A percentile compares a stretch with the other conserved stretches of the same genome.
Conservation (phyloP, 371 early-diverging fungal species). For the Furculomyces boomerangus region DNA sequence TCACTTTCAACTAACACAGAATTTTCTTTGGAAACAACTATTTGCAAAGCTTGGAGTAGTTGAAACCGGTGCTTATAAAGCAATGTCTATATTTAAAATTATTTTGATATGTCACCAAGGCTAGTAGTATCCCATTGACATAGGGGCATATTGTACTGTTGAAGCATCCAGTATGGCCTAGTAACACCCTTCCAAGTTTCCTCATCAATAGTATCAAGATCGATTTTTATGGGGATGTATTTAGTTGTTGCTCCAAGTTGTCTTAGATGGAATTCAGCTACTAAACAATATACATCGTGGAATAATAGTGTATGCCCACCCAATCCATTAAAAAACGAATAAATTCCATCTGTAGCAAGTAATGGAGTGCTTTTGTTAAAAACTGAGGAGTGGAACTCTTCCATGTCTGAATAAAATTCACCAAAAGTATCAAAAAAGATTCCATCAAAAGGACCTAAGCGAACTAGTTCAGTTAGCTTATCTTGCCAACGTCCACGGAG, state of each 20-base stretch:
- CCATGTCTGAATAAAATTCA: conserved; percentile 80
- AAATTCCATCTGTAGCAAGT: conserved; percentile 35
- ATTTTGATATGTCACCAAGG: too few relatives aligned
- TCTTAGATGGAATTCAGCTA: conserved; percentile 62
- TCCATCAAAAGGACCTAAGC: conserved; percentile 43
- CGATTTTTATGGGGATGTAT: conserved; percentile 50
- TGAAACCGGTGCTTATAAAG: too few relatives aligned
- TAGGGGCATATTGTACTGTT: conserved; percentile 57
- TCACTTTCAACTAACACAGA: too few relatives aligned
- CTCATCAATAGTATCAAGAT: conserved; percentile 46
- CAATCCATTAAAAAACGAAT: conserved; percentile 89
- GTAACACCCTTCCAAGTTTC: conserved; percentile 76
- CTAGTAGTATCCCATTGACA: too few relatives aligned
- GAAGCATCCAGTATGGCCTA: conserved; percentile 63
- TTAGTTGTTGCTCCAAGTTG: conserved; percentile 59
- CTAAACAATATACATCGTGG: conserved; percentile 79
- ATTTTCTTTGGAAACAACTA: too few relatives aligned
- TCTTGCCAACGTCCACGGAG: conserved; percentile 91
- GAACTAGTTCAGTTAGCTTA: conserved; percentile 46
- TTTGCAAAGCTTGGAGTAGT: too few relatives aligned
- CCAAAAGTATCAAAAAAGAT: conserved; percentile 92
- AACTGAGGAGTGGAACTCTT: conserved; percentile 66
- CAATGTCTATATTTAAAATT: too few relatives aligned
- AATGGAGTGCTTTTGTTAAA: conserved; percentile 22
- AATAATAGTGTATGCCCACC: conserved; percentile 86